Conservation (phyloP, 306 rosid genomes). For the Albizia julibrissin region DNA sequence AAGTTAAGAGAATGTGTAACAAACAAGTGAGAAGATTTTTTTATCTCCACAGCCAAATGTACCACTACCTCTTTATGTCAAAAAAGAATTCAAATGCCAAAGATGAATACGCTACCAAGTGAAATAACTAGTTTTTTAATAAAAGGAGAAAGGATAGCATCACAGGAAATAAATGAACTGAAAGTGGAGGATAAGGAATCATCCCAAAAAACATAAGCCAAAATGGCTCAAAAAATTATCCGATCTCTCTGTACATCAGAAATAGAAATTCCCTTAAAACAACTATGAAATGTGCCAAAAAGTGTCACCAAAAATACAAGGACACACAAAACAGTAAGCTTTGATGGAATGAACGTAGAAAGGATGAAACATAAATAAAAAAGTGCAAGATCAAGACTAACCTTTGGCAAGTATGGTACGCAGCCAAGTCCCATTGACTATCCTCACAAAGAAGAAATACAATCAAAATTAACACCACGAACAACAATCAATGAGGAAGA, state of each 20-base stretch:
- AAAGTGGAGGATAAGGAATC: background rate
- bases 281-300: background rate
- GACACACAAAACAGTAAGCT: conserved; percentile 1
- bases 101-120: background rate
- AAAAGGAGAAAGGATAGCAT: background rate
- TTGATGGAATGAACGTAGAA: background rate
- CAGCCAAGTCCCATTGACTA: conserved; percentile 98
- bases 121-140: background rate
- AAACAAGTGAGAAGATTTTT: conserved; percentile 27
- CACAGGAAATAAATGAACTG: background rate
- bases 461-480: conserved; percentile 36
- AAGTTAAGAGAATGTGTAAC: conserved; percentile 22
- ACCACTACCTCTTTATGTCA: background rate
- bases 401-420: conserved; percentile 97
- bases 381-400: conserved; percentile 41
- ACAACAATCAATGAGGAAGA: conserved; percentile 30
- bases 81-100: conserved; percentile 25
- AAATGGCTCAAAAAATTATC: background rate
- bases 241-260: background rate
- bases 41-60: conserved; percentile 2
- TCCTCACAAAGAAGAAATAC: conserved; percentile 49
- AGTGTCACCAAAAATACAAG: background rate
- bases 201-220: background rate
- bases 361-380: background rate
- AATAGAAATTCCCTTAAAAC: background rate